Evolutionary conservation across 768 basidiomycete species (phyloP), one percentile per base, ranked within the genome.

Genomic region (Russula olivacea): DNA sequence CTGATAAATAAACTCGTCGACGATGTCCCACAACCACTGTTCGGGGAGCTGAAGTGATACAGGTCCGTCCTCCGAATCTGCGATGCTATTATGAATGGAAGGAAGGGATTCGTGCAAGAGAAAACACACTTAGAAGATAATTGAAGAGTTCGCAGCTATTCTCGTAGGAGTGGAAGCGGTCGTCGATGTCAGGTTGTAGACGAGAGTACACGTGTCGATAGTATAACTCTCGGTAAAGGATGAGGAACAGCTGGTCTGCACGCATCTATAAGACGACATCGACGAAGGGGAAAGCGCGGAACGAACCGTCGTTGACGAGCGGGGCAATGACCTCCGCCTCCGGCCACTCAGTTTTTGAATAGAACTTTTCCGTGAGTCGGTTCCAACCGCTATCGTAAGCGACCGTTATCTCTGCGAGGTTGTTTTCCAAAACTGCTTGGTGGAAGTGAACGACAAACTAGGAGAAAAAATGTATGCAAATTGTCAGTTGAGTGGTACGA

Each of bases 101-200:
- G 5, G 41, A 11, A 3, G 5, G 40, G 25, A 50, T 48, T 40
- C 6, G n/a, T n/a, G 40, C 17, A 25, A 4, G 17, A 57, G 17
- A 15, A 32, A 9, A 77, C 89, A 62, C 69, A 93, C 93, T 98
- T 67, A 98, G 85, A 40, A 99, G 83, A 72, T 94, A 93, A 76
- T 98, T 98, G 84, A 98, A 98, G 68, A 98, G 78, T 74, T 96
- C 93, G 82, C 96, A 98, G 76, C 93, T 93, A 78, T 96, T 96
- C 73, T 96, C 92, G 74, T 95, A 96, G 0, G 94, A 95, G 73
- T 97, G 93, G 81, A 98, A 96, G 49, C 96, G 89, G 74, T 98
- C 96, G 72, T 98, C 96, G 69, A 98, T 85, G 75, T 97, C 90
- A 68, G 96, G 95, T 72, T 90, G 88, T 49, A 99, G 81, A 47